Evolutionary conservation across 2,329 filamentous ascomycete genomes (phyloP).

Genomic region (Claviceps purpurea): DNA sequence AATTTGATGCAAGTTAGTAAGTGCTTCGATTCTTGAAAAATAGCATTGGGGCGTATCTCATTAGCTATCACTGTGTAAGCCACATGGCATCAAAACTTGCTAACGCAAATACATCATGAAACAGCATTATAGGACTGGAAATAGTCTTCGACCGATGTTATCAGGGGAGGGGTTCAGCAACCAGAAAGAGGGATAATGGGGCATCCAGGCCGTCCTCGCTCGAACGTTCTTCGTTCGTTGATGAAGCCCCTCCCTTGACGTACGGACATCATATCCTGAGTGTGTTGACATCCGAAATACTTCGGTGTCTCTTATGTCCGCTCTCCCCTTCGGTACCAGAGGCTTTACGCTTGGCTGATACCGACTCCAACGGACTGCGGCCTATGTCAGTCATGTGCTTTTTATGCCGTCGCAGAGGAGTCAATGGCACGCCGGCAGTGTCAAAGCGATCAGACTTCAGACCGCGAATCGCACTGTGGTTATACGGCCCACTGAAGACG

Average conservation of each 20-base stretch:
- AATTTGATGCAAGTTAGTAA: too few relatives aligned
- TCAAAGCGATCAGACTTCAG: slow-evolving; percentile 53
- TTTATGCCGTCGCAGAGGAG: slow-evolving; percentile 49
- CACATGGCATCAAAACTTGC: neutral
- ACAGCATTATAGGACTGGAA: slow-evolving; percentile 27
- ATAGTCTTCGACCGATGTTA: slow-evolving; percentile 12
- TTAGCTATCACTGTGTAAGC: neutral
- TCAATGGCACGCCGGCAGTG: slow-evolving; percentile 54
- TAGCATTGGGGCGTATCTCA: too few relatives aligned
- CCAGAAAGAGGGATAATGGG: too few relatives aligned
- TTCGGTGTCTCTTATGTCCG: slow-evolving; percentile 43
- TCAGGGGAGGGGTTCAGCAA: too few relatives aligned
- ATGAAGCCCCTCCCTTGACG: neutral
- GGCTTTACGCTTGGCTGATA: slow-evolving; percentile 43
- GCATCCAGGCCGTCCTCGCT: slow-evolving; percentile 31
- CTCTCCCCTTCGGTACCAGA: slow-evolving; percentile 25
- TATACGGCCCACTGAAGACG: slow-evolving; percentile 45
- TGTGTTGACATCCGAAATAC: slow-evolving; percentile 42
- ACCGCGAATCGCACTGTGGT: slow-evolving; percentile 46
- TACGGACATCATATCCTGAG: slow-evolving; percentile 27
- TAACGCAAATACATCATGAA: neutral
- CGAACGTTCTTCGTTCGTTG: slow-evolving; percentile 20
- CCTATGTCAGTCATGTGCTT: slow-evolving; percentile 28
- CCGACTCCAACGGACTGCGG: slow-evolving; percentile 35
- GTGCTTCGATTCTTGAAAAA: too few relatives aligned